Evolutionary conservation across 139 green algal genomes (phyloP), one percentile per base, ranked within the genome.

Genomic region (Pseudopediastrum boryanum): DNA sequence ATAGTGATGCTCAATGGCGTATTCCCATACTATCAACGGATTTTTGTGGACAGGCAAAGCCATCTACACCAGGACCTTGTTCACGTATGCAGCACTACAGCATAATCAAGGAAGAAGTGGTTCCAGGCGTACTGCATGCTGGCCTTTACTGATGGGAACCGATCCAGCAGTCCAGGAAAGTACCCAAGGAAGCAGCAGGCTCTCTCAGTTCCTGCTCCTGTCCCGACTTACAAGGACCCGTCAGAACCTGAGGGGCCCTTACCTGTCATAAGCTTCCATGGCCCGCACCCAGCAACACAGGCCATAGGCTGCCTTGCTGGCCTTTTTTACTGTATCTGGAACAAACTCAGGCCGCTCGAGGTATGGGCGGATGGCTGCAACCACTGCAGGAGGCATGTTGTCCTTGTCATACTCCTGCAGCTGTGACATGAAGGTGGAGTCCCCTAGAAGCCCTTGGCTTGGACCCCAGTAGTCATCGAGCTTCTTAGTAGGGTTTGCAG

Each of bases 381-480:
- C 69, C 35, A 12, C 43, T 56, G 71, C 51, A 44, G 71, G 71
- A 5, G 71, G 25, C n/a, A 78, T 78, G 27, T 78, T 35, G 71
- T 78, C 71, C 71, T 94, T 94, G 85, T 95, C 91, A 76, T 88
- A 95, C 48, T 83, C 71, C 23, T 75, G 58, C 52, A 94, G 83
- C 31, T 74, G 63, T 7, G 67, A 21, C 75, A 94, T 82, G 79
- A 94, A 93, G 51, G 67, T 75, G 4, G 81, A 35, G 58, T 94
- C 88, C 12, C 75, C 83, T 13, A 93, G 82, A 41, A 93, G 77
- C 59, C 80, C 78, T 75, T 90, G 90, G 52, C 82, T 81, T 16
- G 86, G 66, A 36, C 94, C 91, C 92, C 92, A 96, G 78, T 92
- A 97, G 81, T 95, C 89, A 36, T 89, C 77, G 10, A 94, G 67